Evolutionary conservation across 108 stramenopile genomes (phyloP), one percentile per base, ranked within the genome.

Genomic region (Skeletonema costatum): DNA sequence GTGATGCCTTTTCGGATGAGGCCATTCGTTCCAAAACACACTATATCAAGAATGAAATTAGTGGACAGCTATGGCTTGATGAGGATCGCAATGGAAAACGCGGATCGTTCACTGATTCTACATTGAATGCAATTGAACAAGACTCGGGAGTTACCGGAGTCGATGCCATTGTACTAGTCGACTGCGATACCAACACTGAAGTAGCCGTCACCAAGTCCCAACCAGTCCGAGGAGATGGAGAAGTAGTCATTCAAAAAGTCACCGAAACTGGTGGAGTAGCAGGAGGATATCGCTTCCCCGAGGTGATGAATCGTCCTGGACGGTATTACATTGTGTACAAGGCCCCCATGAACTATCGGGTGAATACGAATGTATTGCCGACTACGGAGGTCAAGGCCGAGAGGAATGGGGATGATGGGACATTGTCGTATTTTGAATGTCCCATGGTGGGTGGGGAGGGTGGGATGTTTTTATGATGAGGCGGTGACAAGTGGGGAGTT

Each of bases 301-400:
- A 51, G 30, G 29, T 64, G 2, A 29, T 51, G 42, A 53, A 48
- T 10, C 41, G 38, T 35, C 65, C 68, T 36, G 79, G 79, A 33
- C 19, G 79, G 60, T 80, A 80, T 64, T 80, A 80, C 31, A 51
- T 80, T 29, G 44, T 74, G 32, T 80, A 56, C 32, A 13, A 73
- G 46, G 68, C 68, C 9, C 72, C 72, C 39, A 14, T 6, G 5
- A 48, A 30, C 13, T 80, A 31, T 60, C 56, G 79, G 3, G 9
- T 74, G 2, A 69, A 46, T 41, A 60, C 56, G 4, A 74, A 74
- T 44, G 61, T 64, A 1, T 58, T 80, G 9, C 73, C 79, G 41
- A 38, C 67, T 25, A 66, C 42, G 7, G 17, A 70, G 17, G 63
- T 63, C 31, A 12, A 53, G 60, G 66, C 17, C 3, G 16, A 32